These are phyloP conservation scores for Parastagonospora nodorum DNA, from an alignment of 2,329 filamentous ascomycete genomes.

Conservation along the genomic window DNA sequence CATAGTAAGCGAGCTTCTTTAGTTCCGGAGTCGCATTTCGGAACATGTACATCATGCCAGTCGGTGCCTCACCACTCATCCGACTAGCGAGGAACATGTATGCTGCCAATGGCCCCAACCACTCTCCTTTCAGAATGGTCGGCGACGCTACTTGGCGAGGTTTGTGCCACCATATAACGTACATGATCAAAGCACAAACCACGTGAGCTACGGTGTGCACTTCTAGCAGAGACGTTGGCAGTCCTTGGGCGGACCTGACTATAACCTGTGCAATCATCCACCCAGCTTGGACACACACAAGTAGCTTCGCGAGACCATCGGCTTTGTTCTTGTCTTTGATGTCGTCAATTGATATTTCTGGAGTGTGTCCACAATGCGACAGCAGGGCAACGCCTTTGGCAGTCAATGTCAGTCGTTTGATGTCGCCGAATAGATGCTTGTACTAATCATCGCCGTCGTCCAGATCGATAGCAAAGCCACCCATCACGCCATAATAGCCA, in stretches of 20 bases:
- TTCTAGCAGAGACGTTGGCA: conserved; percentile 59
- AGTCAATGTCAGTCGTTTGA: conserved; percentile 3
- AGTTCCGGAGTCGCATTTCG: conserved; percentile 2
- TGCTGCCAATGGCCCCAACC: conserved; percentile 13
- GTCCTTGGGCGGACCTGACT: conserved; percentile 9
- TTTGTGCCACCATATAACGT: conserved; percentile 39
- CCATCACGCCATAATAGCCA: conserved; percentile 18
- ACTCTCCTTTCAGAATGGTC: conserved; percentile 1
- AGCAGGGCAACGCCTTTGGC: conserved; percentile 6
- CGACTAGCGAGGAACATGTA: conserved; percentile 23
- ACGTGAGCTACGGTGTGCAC: conserved; percentile 62
- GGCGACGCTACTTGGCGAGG: conserved; percentile 24
- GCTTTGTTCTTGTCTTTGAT: conserved; percentile 27
- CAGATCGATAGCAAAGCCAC: conserved; percentile 20
- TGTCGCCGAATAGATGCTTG: conserved; percentile 2
- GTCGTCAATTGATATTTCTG: conserved; percentile 7
- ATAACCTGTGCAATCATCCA: conserved; percentile 36
- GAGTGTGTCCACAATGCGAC: neutral
- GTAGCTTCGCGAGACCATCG: conserved; percentile 20
- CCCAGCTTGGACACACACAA: conserved; percentile 28
- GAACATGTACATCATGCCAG: conserved; percentile 3
- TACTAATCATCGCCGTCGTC: conserved; percentile 2
- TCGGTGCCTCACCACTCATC: conserved; percentile 9
- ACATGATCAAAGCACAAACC: conserved; percentile 34
- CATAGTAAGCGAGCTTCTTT: conserved; percentile 1